Base-by-base conservation (phyloP, 2,329 filamentous ascomycete species). In the Fusarium dimerum region DNA sequence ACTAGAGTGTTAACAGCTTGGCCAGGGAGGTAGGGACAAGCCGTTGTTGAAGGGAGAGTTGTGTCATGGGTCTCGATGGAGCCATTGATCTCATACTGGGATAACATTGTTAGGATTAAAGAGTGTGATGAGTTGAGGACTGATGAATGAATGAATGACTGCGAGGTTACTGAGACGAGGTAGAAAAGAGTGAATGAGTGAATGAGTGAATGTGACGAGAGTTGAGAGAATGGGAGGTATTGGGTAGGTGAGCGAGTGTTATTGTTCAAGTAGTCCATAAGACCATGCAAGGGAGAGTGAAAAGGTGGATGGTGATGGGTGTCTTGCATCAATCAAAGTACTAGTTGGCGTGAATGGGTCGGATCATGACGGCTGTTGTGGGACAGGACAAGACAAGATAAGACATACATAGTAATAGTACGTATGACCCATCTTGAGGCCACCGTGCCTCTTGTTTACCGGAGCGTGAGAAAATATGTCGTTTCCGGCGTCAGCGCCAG, bases 401-500 rank as follows among this genome's bases (percentile, higher is more conserved):
- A 44, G 42, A 80, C 89, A 74, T 77, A 95, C 91, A 74, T 94
- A 97, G 78, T 96, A 97, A 81, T 93, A 97, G 73, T 97, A 97
- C 15, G 88, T 94, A 54, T 88, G 85, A 42, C 92, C 92, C 89
- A 96, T 96, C 72, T 88, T 94, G 59, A 97, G 80, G 47, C 89
- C 92, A 52, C 92, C 92, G 61, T 83, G 83, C 63, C 90, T 83
- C 75, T 78, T 61, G 73, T 77, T 55, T 43, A 26, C 20, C 20
- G 20, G 20, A 26, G 20, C 20, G 20, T 26, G 20, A 26, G 20
- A 26, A 45, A 52, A 60, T 60, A 63, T 54, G 60, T 60, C 20
- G 20, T 26, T 26, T 26, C 20, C 20, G 62, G 56, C 45, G 48
- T 46, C 47, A 47, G 61, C 48, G 53, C 59, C 49, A 50, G 61